Percentiles rank a stretch among this genome's conserved stretches.
Evolutionary conservation across 768 basidiomycete species (phyloP).

Genomic region (Suillus tomentosus): DNA sequence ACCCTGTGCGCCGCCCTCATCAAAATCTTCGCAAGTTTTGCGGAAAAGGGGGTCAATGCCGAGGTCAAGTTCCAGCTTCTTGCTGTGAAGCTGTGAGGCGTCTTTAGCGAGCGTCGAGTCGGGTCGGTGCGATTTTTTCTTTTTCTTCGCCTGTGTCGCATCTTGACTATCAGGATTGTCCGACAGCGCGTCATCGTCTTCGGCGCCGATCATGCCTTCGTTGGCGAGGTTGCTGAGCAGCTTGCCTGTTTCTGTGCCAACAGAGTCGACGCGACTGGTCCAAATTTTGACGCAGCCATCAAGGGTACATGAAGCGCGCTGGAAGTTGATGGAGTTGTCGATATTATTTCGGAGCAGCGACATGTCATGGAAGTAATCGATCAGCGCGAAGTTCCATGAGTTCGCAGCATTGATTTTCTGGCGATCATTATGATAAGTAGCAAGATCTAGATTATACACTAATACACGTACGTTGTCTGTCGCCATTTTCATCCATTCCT

Average conservation of each 20-base stretch:
- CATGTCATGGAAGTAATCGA: conserved; percentile 99
- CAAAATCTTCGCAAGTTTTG: conserved; percentile 98
- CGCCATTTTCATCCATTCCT: conserved; percentile 99
- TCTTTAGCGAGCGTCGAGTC: conserved; percentile 91
- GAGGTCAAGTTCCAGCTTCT: conserved; percentile 95
- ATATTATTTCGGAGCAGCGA: conserved; percentile 88
- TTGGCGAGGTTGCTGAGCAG: conserved; percentile 85
- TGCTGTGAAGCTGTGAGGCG: conserved; percentile 75
- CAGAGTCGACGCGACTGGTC: conserved; percentile 96
- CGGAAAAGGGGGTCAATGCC: conserved; percentile 95
- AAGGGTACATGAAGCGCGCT: conserved; percentile 95
- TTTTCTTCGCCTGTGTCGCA: conserved; percentile 54
- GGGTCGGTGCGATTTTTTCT: conserved; percentile 66
- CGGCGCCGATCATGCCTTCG: conserved; percentile 59
- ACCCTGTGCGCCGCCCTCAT: conserved; percentile 96
- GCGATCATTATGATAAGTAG: conserved; percentile 13
- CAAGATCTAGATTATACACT: conserved; percentile 12
- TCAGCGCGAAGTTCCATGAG: conserved; percentile 97
- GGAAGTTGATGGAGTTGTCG: conserved; percentile 98
- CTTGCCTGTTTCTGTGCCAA: conserved; percentile 95
- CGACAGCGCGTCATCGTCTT: conserved; percentile 60
- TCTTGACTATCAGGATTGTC: conserved; percentile 69
- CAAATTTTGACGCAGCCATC: conserved; percentile 99
- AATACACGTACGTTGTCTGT: conserved; percentile 84
- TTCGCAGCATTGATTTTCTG: conserved; percentile 99